Base-by-base conservation (phyloP, 106 monocot genomes). In the Dioscorea zingiberensis region DNA sequence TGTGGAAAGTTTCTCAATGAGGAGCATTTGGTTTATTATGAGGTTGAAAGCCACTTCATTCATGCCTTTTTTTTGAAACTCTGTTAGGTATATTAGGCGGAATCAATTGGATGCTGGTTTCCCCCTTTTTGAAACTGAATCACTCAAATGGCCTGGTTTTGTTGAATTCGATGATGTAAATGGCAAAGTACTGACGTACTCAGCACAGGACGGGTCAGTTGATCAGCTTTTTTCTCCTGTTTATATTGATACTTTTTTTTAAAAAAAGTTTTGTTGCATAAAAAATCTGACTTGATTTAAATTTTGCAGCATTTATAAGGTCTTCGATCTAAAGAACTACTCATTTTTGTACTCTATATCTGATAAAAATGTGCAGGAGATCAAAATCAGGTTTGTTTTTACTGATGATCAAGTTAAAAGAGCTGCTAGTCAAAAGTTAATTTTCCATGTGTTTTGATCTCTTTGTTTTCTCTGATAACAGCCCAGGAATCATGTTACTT, bases 121-220 rank as follows among this genome's bases (percentile, higher is more conserved):
- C 64, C 77, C 92, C 51, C 87, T 93, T 66, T 93, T 93, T 73
- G 87, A 88, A 78, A 80, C 85, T 1, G 87, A 93, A 53, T 92
- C 91, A 21, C 84, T 92, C 5, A 92, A 92, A 29, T 92, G 91
- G 91, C 91, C 91, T 53, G 92, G 92, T 73, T 93, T 93, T 78
- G 92, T 93, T 5, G 92, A 93, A 74, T 93, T 93, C 73, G 92
- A 93, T 67, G 92, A 93, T 82, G 92, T 93, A 25, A 93, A 93
- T 78, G 92, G 87, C 14, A 93, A 93, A 82, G 92, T 93, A 48
- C 74, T 93, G 23, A 93, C 92, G 8, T 93, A 93, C 63, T 93
- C 92, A 46, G 87, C 92, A 3, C 91, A 87, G 73, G 87, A 91
- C 69, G 87, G 91, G 91, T 91, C 72, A 63, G 71, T 58, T 56